Evolutionary conservation across 2,329 filamentous ascomycete species (phyloP).

Genomic region (Penicillium frequentans): DNA sequence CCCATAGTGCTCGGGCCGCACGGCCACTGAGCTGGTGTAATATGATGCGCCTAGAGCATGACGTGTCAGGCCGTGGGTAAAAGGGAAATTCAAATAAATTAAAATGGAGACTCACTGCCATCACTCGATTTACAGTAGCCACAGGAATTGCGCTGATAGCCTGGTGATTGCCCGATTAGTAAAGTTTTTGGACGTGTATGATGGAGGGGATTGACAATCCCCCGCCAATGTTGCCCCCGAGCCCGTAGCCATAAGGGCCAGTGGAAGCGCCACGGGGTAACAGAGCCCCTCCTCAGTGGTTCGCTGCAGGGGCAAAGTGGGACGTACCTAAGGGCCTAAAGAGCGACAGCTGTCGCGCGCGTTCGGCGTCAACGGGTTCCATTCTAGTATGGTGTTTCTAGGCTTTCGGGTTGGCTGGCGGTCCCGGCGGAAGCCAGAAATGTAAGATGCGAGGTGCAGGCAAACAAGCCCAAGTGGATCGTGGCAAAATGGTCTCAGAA

Average conservation of each 20-base stretch:
- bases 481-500: slow-evolving; percentile 1
- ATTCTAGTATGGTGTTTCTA: slow-evolving; percentile 15
- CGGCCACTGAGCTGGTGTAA: slow-evolving; percentile 46
- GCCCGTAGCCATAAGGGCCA: slow-evolving; percentile 18
- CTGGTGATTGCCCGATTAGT: slow-evolving; percentile 1
- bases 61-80: slow-evolving; percentile 15
- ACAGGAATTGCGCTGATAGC: slow-evolving; percentile 49
- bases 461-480: slow-evolving; percentile 8
- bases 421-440: slow-evolving; percentile 16
- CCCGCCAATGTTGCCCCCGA: not conserved
- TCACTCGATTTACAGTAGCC: slow-evolving; percentile 50
- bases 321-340: slow-evolving; percentile 47
- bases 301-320: slow-evolving; percentile 20
- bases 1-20: slow-evolving; percentile 49
- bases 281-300: slow-evolving; percentile 32
- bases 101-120: slow-evolving; percentile 43
- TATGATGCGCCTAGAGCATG: slow-evolving; percentile 43
- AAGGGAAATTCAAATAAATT: not conserved
- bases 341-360: slow-evolving; percentile 44
- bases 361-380: slow-evolving; percentile 38
- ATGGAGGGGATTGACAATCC: not conserved
- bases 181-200: not conserved
- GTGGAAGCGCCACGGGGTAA: slow-evolving; percentile 36
- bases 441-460: slow-evolving; percentile 7
- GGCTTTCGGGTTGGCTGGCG: slow-evolving; percentile 9